Evolutionary conservation across 257 asterid genomes (phyloP), one percentile per base, ranked within the genome.

Genomic region (Plectranthus barbatus): DNA sequence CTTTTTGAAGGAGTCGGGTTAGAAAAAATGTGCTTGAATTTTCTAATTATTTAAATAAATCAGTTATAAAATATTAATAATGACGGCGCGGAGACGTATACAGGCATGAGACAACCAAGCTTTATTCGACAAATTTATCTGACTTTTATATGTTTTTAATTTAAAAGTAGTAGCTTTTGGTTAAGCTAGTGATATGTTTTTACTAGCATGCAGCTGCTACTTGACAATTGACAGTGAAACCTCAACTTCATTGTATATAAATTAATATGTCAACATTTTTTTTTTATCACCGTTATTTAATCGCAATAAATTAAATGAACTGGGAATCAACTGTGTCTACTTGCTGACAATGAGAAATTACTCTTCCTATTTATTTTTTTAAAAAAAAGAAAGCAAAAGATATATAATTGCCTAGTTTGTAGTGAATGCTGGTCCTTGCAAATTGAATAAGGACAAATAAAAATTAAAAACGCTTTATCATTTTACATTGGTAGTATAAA

Each of bases 401-500:
- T 17, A 56, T 18, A 49, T 4, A 56, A 34, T 24, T 40, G 39
- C 65, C 52, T 59, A 23, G 65, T 34, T 42, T 44, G 11, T 26
- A 45, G 40, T 21, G 62, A 36, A 31, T 62, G 46, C 7, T 60
- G 66, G 48, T 62, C 68, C 68, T 56, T 31, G 29, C 48, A 31
- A 17, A 14, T 45, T 45, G 3, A 45, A 29, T 45, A 44, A 33
- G 41, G 20, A 7, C 7, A 48, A 7, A 7, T 4, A 1, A 29
- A 29, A 9, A 33, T 9, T 1, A 46, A 62, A 60, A 41, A 29
- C 20, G 6, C 20, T 37, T 31, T 47, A 62, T 47, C 58, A 45
- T 48, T 4, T 47, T 0, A 29, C 68, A 33, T 62, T 18, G 58
- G 58, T 62, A 62, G 33, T 48, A 62, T 48, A 56, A 47, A 48